These are phyloP conservation scores for Crepidotus variabilis DNA, from an alignment of 768 basidiomycete genomes.

Conservation along the genomic window DNA sequence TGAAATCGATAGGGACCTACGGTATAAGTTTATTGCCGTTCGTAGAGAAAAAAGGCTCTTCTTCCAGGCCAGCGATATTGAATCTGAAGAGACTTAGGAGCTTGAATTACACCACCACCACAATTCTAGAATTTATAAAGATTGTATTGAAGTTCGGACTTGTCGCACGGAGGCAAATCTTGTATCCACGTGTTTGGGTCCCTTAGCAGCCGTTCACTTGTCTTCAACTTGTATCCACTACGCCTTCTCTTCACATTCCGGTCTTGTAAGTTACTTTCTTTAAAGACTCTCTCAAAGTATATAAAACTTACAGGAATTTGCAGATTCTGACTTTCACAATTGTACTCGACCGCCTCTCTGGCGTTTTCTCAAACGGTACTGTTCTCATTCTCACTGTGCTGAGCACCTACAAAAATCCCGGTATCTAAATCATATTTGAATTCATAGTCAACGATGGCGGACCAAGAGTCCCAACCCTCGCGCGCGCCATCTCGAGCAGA, in stretches of 20 bases:
- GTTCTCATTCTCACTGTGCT: background rate
- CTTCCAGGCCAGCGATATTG: no score
- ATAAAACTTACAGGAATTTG: conserved; percentile 2
- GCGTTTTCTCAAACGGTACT: conserved; percentile 14
- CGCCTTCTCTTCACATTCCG: conserved; percentile 1
- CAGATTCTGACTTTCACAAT: conserved; percentile 5
- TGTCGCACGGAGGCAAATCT: conserved; percentile 28
- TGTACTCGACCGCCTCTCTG: conserved; percentile 9
- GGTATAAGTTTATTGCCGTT: no score
- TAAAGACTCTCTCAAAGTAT: background rate
- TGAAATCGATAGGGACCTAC: no score
- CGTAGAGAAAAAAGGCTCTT: no score
- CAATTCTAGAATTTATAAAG: no score
- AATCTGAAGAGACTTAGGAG: no score
- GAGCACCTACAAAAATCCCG: background rate
- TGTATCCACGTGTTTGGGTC: conserved; percentile 27
- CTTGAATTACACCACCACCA: no score
- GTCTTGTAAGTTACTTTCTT: conserved; percentile 8
- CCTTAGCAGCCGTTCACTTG: conserved; percentile 4
- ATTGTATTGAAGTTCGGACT: background rate
- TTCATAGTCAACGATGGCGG: conserved; percentile 31
- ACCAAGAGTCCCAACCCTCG: conserved; percentile 42
- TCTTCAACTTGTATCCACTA: conserved; percentile 15
- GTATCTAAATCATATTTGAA: background rate
- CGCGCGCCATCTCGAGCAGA: conserved; percentile 41